A percentile compares a stretch with the other conserved stretches of the same genome.
Evolutionary conservation across 2,329 filamentous ascomycete genomes (phyloP).

Genomic region (Aureobasidium subglaciale): DNA sequence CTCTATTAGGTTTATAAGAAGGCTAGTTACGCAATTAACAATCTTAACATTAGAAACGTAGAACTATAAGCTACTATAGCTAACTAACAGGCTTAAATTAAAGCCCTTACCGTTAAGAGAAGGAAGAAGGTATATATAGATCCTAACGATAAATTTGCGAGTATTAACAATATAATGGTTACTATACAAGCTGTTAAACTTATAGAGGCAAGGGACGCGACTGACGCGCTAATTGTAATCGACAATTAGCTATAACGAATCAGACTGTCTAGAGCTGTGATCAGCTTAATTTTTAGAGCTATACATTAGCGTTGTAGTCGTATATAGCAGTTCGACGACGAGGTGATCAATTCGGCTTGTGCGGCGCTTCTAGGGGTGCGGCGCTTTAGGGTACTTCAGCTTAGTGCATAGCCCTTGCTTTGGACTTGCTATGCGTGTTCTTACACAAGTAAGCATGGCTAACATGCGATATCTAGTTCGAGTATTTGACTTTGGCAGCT

Average conservation of each 20-base stretch:
- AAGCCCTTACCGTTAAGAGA: background rate
- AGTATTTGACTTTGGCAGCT: no score
- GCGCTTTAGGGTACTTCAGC: no score
- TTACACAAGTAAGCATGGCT: no score
- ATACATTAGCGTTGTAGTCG: no score
- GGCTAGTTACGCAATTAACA: background rate
- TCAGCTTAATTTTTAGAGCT: no score
- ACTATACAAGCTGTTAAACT: background rate
- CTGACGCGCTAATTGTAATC: background rate
- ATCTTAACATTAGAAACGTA: background rate
- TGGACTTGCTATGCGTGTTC: no score
- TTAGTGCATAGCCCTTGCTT: no score
- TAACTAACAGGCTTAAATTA: background rate
- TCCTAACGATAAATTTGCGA: background rate
- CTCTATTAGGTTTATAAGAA: background rate
- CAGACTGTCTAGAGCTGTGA: no score
- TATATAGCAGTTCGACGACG: no score
- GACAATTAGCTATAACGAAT: background rate
- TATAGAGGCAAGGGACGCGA: background rate
- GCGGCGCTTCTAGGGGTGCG: no score
- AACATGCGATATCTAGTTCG: no score
- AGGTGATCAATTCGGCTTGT: no score
- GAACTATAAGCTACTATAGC: background rate
- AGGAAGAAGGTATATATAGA: background rate
- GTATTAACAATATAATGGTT: background rate